Evolutionary conservation across 1,284 basidiomycete genomes (phyloP).

Genomic region (Fomitopsis pinicola): DNA sequence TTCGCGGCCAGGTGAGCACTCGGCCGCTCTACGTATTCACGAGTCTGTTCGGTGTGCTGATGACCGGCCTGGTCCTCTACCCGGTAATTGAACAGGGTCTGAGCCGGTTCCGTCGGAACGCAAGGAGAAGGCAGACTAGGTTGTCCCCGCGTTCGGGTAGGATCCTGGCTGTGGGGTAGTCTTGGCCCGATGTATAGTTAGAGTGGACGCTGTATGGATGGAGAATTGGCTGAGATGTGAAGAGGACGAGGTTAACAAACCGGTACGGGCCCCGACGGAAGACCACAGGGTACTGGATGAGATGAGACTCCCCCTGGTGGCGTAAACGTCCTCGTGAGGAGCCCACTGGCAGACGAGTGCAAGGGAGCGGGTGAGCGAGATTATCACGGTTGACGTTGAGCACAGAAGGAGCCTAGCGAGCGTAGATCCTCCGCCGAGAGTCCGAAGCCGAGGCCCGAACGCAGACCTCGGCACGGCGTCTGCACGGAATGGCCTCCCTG

Average conservation of each 20-base stretch:
- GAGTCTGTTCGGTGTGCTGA: conserved; percentile 2
- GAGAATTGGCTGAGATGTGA: too few species aligned
- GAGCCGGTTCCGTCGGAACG: conserved; percentile 11
- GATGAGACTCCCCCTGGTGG: background rate
- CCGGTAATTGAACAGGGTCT: conserved; percentile 8
- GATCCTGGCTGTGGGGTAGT: conserved; percentile 3
- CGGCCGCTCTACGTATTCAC: conserved; percentile 2
- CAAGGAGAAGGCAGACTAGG: conserved; percentile 8
- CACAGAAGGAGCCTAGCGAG: background rate
- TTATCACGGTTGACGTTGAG: background rate
- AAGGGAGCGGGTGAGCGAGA: background rate
- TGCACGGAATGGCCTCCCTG: background rate
- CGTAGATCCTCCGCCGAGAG: background rate
- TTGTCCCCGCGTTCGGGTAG: background rate
- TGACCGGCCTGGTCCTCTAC: background rate
- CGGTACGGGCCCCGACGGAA: background rate
- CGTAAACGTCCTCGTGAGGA: background rate
- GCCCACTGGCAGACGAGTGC: background rate
- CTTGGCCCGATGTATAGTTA: conserved; percentile 6
- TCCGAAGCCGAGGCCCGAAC: background rate
- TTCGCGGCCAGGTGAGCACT: conserved; percentile 12
- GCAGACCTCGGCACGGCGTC: background rate
- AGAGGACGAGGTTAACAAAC: background rate
- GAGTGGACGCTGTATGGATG: background rate
- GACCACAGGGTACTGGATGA: background rate